phyloP scores from a whole-genome alignment of 2,329 filamentous ascomycete species.

The Furcasterigmium furcatum region DNA sequence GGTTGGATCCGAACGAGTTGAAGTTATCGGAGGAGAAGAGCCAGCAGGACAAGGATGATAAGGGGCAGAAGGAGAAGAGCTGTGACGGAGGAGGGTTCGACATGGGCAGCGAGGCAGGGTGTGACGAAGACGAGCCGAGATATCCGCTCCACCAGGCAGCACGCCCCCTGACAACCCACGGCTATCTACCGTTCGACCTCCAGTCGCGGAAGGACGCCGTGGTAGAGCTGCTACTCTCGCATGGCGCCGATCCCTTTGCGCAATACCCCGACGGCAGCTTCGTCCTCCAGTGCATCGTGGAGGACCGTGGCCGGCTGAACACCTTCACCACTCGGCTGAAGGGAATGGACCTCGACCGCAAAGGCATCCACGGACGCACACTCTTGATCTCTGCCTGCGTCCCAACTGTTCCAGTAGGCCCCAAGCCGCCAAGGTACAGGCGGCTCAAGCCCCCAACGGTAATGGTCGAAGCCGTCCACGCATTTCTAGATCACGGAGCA shows the following conservation, averaged over 20 bases:
- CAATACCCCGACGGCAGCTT: slow-evolving; percentile 2
- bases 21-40: no score
- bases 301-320: background rate
- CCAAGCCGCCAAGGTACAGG: background rate
- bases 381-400: background rate
- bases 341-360: background rate
- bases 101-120: no score
- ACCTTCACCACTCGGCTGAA: background rate
- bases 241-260: slow-evolving; percentile 20
- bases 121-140: no score
- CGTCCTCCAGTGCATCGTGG: background rate
- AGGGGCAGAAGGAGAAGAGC: no score
- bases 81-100: no score
- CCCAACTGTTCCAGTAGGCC: background rate
- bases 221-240: slow-evolving; percentile 14
- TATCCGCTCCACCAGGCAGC: background rate
- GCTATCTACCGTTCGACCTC: background rate
- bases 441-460: no score
- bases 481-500: background rate
- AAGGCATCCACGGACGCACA: background rate
- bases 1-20: slow-evolving; percentile 6
- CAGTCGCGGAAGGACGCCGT: background rate
- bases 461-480: background rate
- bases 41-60: no score
- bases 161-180: background rate